Conservation (phyloP, 345 rosid genomes). For the Fremontodendron californicum region DNA sequence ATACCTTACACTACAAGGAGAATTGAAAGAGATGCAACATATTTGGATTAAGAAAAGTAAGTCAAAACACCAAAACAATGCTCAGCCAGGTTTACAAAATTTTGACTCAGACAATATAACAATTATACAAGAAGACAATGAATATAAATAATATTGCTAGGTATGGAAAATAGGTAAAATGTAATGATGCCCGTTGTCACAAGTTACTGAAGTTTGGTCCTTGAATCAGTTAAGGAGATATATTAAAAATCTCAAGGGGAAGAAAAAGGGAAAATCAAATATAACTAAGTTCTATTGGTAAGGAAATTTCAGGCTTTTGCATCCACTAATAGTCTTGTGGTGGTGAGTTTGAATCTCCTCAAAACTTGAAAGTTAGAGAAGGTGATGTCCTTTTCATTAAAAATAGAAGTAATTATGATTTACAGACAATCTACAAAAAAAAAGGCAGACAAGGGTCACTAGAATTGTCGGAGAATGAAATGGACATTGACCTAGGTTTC, state of each 20-base stretch:
- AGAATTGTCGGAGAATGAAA: constrained; percentile 51
- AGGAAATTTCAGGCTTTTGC: constrained; percentile 39
- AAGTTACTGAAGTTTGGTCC: constrained; percentile 15
- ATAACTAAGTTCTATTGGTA: constrained; percentile 33
- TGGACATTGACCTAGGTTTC: constrained; percentile 49
- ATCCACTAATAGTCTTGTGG: constrained; percentile 47
- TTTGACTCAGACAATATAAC: constrained; percentile 13
- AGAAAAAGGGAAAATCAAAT: constrained; percentile 4
- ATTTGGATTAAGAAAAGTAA: background rate
- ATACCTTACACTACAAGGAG: background rate
- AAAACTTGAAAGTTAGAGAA: constrained; percentile 23
- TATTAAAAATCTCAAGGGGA: constrained; percentile 9
- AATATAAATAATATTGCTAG: constrained; percentile 13
- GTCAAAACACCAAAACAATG: background rate
- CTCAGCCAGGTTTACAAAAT: background rate
- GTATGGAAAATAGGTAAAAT: background rate
- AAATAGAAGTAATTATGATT: constrained; percentile 20
- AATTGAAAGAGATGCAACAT: background rate
- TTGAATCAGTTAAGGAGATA: constrained; percentile 12
- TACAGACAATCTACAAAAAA: constrained; percentile 24
- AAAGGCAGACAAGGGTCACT: constrained; percentile 59
- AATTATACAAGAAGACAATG: constrained; percentile 17
- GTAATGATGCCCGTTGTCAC: background rate
- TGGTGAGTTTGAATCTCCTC: constrained; percentile 26
- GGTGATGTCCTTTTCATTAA: constrained; percentile 27